Base-by-base conservation (phyloP, 352 stramenopile species). In the Globisporangium viniferum region DNA sequence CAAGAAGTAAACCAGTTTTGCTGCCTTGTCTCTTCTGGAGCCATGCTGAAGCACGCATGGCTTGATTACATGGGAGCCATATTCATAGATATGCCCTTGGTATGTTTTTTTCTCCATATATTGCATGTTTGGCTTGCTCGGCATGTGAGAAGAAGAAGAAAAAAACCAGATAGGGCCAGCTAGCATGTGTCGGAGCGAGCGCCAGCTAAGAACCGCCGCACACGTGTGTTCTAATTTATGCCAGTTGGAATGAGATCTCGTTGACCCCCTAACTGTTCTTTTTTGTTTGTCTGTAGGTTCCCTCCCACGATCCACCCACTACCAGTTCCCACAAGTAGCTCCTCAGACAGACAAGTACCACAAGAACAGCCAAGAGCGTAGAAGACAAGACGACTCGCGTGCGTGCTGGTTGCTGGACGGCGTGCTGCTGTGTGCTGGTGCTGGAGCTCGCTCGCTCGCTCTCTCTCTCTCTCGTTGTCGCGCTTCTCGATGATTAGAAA, bases 401-500 rank as follows among this genome's bases (percentile, higher is more conserved):
- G 31, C 31, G 54, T 60, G 29, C 14, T 36, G 15, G 29, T 2
- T 57, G n/a, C 27, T 60, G 8, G 29, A 60, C 31, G 33, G 27
- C 18, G 5, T n/a, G n/a, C n/a, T 56, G 24, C 29, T 29, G 54
- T 35, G 29, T 31, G 18, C 31, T 60, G 29, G 31, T 5, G 15
- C 29, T 39, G 15, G 18, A 59, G 15, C 29, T 39, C 53, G 3
- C 18, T 24, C n/a, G n/a, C n/a, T n/a, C 29, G 29, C n/a, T 14
- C 54, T 27, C 24, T n/a, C 10, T 20, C 41, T n/a, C 57, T 46
- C 58, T 55, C 20, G 35, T 24, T 59, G 70, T 41, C 59, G 80
- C 35, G 24, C 31, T 88, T 91, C 86, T 93, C 77, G 63, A 89
- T 90, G 86, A 93, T 82, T 84, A 93, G 77, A 93, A 84, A 35